Evolutionary conservation across 176 grass and related monocot genomes (phyloP).

Genomic region (Rhynchospora pubera): DNA sequence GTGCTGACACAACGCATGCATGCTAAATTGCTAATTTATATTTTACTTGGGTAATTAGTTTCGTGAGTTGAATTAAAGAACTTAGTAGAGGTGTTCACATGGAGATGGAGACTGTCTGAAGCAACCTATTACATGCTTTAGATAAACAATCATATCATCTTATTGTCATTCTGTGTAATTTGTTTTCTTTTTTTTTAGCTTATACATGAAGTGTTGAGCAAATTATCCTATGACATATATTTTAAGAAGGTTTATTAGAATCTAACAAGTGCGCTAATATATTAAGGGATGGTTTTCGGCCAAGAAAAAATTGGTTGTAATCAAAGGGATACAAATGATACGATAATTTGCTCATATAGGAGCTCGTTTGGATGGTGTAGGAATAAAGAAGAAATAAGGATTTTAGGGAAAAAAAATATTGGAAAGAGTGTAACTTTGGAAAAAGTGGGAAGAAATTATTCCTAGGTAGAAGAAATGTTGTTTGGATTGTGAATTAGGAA

Average conservation of each 20-base stretch:
- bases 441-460: too few relatives aligned
- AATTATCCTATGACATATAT: background rate
- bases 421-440: too few relatives aligned
- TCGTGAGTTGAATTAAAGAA: background rate
- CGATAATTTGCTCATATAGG: too few relatives aligned
- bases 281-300: background rate
- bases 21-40: constrained; percentile 8
- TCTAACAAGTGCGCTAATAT: background rate
- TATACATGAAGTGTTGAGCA: background rate
- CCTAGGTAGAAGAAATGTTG: too few relatives aligned
- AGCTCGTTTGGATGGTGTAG: too few relatives aligned
- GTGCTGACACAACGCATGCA: constrained; percentile 7
- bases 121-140: constrained; percentile 21
- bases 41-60: constrained; percentile 7
- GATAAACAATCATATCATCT: background rate
- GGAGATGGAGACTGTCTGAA: background rate
- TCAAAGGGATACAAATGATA: too few relatives aligned
- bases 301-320: background rate
- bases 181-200: background rate
- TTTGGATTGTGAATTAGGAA: too few relatives aligned
- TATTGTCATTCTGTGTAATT: background rate
- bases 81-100: background rate
- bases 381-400: too few relatives aligned
- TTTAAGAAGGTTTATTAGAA: background rate
- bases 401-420: too few relatives aligned